Conservation (phyloP, 768 basidiomycete genomes). For the Leccinellum luteum region DNA sequence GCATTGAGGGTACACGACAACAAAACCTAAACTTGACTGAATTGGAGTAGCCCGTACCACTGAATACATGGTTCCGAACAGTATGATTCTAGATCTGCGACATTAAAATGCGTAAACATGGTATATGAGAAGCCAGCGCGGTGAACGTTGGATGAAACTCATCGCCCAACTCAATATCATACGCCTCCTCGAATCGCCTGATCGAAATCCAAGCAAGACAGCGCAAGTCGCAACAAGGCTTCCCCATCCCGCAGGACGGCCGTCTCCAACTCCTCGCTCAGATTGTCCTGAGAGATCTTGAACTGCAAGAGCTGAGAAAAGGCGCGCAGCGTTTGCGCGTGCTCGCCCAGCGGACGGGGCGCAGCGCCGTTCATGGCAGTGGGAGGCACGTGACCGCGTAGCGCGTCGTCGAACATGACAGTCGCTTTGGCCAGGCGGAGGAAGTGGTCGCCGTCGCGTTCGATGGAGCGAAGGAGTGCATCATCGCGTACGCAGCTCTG, state of each 20-base stretch:
- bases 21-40: slow-evolving; percentile 47
- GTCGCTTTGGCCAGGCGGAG: slow-evolving; percentile 17
- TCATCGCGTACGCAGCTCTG: slow-evolving; percentile 3
- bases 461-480: slow-evolving; percentile 13
- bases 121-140: neutral
- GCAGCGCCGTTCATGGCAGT: neutral
- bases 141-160: neutral
- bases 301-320: slow-evolving; percentile 14
- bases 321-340: slow-evolving; percentile 13
- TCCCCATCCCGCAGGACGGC: slow-evolving; percentile 25
- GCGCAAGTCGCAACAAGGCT: slow-evolving; percentile 17
- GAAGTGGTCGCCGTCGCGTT: slow-evolving; percentile 19
- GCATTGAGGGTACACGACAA: slow-evolving; percentile 49
- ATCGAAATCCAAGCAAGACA: slow-evolving; percentile 22
- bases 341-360: neutral
- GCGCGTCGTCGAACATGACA: slow-evolving; percentile 17
- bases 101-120: neutral
- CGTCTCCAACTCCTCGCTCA: slow-evolving; percentile 15
- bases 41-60: slow-evolving; percentile 5
- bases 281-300: slow-evolving; percentile 8
- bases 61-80: neutral
- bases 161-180: neutral
- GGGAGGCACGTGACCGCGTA: slow-evolving; percentile 7
- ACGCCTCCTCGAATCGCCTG: slow-evolving; percentile 4
- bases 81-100: neutral